phyloP scores from a whole-genome alignment of 495 filamentous ascomycete species.

The Choiromyces venosus region DNA sequence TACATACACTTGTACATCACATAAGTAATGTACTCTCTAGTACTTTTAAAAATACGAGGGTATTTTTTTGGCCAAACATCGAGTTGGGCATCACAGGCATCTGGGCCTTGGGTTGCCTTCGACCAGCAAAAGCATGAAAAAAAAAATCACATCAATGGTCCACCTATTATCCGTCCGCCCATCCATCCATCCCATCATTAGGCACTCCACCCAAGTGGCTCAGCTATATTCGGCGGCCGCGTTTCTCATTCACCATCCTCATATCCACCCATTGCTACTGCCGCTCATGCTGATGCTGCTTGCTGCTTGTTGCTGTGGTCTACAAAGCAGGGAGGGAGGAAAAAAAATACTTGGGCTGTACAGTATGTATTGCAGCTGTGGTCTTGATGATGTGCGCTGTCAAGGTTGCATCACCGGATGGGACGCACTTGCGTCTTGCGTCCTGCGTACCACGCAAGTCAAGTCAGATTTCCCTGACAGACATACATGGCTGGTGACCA shows the following conservation, averaged over 20 bases:
- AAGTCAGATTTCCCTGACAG: background rate
- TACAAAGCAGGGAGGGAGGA: background rate
- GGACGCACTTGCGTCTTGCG: background rate
- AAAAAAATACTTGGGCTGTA: background rate
- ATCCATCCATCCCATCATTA: background rate
- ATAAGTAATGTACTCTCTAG: background rate
- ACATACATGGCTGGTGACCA: background rate
- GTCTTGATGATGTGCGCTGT: background rate
- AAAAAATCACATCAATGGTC: background rate
- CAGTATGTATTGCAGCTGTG: background rate
- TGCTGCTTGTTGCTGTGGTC: background rate
- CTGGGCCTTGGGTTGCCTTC: background rate
- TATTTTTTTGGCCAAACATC: background rate
- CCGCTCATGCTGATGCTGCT: background rate
- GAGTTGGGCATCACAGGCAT: background rate
- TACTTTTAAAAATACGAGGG: background rate
- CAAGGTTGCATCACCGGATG: background rate
- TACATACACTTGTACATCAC: background rate
- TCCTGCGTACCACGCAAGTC: conserved; percentile 2
- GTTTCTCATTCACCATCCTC: background rate
- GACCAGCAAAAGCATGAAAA: background rate
- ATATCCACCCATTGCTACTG: background rate
- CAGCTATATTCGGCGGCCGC: background rate
- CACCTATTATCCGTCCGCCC: background rate
- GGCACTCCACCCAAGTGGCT: background rate